phyloP scores from a whole-genome alignment of 768 basidiomycete species.

The Hericium coralloides region DNA sequence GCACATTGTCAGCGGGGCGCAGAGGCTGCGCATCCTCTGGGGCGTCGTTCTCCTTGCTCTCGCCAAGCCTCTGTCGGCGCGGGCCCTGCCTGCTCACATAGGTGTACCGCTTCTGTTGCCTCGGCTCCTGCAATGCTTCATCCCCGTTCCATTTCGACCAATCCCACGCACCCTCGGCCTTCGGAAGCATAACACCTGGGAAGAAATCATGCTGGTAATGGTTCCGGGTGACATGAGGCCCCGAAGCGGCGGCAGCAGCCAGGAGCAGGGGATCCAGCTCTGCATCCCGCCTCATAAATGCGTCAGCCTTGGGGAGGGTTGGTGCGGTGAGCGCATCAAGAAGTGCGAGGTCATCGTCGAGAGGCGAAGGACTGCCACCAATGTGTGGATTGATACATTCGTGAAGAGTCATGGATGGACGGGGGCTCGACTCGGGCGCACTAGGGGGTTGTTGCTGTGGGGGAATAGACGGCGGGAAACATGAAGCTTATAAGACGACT shows the following conservation, averaged over 20 bases:
- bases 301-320: slow-evolving; percentile 28
- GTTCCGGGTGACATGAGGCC: slow-evolving; percentile 73
- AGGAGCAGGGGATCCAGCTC: slow-evolving; percentile 73
- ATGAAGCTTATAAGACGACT: too few species aligned
- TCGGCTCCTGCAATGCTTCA: slow-evolving; percentile 25
- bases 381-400: not conserved
- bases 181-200: slow-evolving; percentile 45
- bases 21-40: slow-evolving; percentile 28
- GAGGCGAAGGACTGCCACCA: not conserved
- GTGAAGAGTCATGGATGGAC: not conserved
- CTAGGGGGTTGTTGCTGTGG: too few species aligned
- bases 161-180: slow-evolving; percentile 45
- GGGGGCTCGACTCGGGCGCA: not conserved
- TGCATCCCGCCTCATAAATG: slow-evolving; percentile 55
- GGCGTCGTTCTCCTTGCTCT: slow-evolving; percentile 43
- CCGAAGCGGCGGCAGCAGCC: slow-evolving; percentile 66
- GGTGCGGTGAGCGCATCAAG: slow-evolving; percentile 57
- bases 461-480: too few species aligned
- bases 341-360: slow-evolving; percentile 46
- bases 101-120: slow-evolving; percentile 37
- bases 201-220: slow-evolving; percentile 81
- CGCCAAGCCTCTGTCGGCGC: slow-evolving; percentile 43
- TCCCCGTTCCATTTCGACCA: slow-evolving; percentile 48
- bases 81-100: slow-evolving; percentile 76
- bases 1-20: slow-evolving; percentile 30